These are phyloP conservation scores for Phyllachora maydis DNA, from an alignment of 2,329 filamentous ascomycete genomes.

Conservation along the genomic window DNA sequence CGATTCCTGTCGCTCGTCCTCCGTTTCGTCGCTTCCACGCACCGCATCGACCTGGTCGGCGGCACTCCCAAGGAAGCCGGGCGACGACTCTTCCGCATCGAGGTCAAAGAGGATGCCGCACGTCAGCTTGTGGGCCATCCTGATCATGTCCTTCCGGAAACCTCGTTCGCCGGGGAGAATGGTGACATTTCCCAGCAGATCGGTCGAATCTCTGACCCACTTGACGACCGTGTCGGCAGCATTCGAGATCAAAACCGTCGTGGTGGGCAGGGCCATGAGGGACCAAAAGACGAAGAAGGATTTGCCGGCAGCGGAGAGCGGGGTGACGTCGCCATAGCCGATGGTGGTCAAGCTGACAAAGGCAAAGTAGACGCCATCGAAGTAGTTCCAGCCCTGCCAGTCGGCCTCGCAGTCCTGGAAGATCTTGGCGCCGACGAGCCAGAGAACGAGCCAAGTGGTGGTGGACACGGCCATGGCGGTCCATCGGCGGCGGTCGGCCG, in stretches of 20 bases:
- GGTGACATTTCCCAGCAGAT: slow-evolving; percentile 35
- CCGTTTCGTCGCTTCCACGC: slow-evolving; percentile 6
- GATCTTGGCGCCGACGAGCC: slow-evolving; percentile 60
- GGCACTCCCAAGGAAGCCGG: slow-evolving; percentile 18
- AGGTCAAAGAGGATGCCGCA: slow-evolving; percentile 19
- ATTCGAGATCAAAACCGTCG: slow-evolving; percentile 70
- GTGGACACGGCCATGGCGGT: slow-evolving; percentile 48
- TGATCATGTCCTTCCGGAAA: slow-evolving; percentile 22
- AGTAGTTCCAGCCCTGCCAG: slow-evolving; percentile 51
- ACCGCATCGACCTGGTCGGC: slow-evolving; percentile 7
- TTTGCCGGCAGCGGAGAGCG: slow-evolving; percentile 56
- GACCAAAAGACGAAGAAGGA: slow-evolving; percentile 92
- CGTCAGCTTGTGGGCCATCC: slow-evolving; percentile 18
- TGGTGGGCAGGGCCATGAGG: slow-evolving; percentile 65
- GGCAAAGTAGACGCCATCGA: slow-evolving; percentile 65
- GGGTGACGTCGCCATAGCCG: slow-evolving; percentile 66
- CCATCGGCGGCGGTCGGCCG: slow-evolving; percentile 50
- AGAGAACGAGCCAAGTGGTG: slow-evolving; percentile 49
- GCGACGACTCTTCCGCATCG: slow-evolving; percentile 15
- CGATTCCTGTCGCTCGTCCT: slow-evolving; percentile 8
- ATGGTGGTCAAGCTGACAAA: slow-evolving; percentile 72
- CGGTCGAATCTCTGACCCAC: slow-evolving; percentile 29
- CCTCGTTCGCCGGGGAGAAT: slow-evolving; percentile 36
- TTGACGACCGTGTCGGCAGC: slow-evolving; percentile 70
- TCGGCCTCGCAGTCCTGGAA: slow-evolving; percentile 35